A percentile compares a stretch with the other conserved stretches of the same genome.
phyloP scores from a whole-genome alignment of 2,329 filamentous ascomycete genomes.

The Ciborinia camelliae region DNA sequence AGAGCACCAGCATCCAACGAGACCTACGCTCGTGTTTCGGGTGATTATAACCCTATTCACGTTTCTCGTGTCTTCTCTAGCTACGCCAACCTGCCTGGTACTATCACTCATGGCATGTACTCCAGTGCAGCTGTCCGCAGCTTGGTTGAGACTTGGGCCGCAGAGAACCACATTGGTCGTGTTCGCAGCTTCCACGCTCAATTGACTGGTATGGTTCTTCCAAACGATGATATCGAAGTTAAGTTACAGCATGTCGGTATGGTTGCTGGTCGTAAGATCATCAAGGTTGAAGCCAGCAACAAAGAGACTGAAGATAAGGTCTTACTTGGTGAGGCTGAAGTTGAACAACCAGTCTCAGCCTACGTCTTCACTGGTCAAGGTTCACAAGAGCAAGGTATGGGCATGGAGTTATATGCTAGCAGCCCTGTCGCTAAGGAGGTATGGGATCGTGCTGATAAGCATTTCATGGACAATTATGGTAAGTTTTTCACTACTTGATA shows the following conservation, averaged over 20 bases:
- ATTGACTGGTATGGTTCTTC: slow-evolving; percentile 97
- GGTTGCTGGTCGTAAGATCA: slow-evolving; percentile 97
- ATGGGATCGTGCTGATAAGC: slow-evolving; percentile 96
- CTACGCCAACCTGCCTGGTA: slow-evolving; percentile 93
- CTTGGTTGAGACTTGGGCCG: slow-evolving; percentile 96
- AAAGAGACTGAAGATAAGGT: slow-evolving; percentile 97
- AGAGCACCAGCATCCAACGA: slow-evolving; percentile 95
- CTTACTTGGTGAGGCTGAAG: slow-evolving; percentile 88
- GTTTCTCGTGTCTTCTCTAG: slow-evolving; percentile 94
- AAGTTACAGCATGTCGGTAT: slow-evolving; percentile 96
- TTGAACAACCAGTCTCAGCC: slow-evolving; percentile 93
- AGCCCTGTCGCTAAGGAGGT: slow-evolving; percentile 94
- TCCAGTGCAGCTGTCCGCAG: slow-evolving; percentile 94
- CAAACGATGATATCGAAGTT: slow-evolving; percentile 91
- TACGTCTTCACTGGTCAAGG: slow-evolving; percentile 99
- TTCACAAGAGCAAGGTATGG: slow-evolving; percentile 98
- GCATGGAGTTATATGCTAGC: slow-evolving; percentile 96
- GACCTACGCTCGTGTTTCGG: slow-evolving; percentile 94
- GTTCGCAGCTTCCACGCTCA: slow-evolving; percentile 96
- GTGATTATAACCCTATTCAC: slow-evolving; percentile 98
- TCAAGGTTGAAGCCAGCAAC: slow-evolving; percentile 96
- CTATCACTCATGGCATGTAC: slow-evolving; percentile 99
- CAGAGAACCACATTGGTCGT: slow-evolving; percentile 96
- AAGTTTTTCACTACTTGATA: slow-evolving; percentile 39
- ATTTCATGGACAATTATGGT: slow-evolving; percentile 99